A percentile compares a stretch with the other conserved stretches of the same genome.
These are phyloP conservation scores for Scheffersomyces ergatensis DNA, from an alignment of 805 yeast genomes.

Conservation along the genomic window DNA sequence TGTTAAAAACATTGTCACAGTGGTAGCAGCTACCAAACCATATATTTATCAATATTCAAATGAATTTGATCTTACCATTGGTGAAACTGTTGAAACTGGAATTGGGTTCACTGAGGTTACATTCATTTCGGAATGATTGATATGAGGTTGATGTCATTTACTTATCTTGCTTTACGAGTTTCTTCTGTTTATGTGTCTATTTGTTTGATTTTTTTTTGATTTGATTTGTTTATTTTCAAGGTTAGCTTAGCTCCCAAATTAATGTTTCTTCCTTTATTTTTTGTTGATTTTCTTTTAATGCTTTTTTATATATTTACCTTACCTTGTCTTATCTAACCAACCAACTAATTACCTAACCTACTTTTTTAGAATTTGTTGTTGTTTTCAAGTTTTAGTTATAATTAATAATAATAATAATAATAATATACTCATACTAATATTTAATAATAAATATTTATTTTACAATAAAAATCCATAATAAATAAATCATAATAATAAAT, in stretches of 20 bases:
- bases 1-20: conserved; percentile 88
- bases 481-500: not conserved
- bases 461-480: not conserved
- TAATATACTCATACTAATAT: not conserved
- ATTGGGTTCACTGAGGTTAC: conserved; percentile 77
- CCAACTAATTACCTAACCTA: too few species aligned
- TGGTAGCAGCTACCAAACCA: conserved; percentile 96
- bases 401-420: not conserved
- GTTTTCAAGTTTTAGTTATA: not conserved
- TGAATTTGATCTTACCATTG: conserved; percentile 47
- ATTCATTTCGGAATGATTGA: conserved; percentile 62
- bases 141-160: too few species aligned
- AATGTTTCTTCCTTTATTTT: too few species aligned
- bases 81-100: conserved; percentile 49
- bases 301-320: too few species aligned
- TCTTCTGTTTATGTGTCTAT: too few species aligned
- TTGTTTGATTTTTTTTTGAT: too few species aligned
- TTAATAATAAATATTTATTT: not conserved
- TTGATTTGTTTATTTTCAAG: too few species aligned
- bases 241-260: too few species aligned
- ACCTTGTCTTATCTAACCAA: too few species aligned
- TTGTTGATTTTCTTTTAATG: too few species aligned
- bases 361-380: not conserved
- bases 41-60: conserved; percentile 90
- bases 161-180: too few species aligned